phyloP scores from a whole-genome alignment of 148 eudicot genomes.

The Pouteria glomerata region DNA sequence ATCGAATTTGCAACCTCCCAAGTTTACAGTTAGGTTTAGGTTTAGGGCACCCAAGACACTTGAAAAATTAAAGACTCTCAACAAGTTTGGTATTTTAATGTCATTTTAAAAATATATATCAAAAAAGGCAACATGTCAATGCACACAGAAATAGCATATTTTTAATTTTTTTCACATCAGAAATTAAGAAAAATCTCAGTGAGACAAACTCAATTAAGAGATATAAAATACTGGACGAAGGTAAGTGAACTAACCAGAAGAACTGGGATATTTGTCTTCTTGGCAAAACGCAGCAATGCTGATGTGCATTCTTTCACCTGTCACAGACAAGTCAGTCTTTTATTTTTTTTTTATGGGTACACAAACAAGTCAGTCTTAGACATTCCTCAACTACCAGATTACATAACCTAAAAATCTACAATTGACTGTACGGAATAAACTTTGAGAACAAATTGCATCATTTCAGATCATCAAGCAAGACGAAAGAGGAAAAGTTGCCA shows the following conservation, averaged over 20 bases:
- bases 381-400: neutral
- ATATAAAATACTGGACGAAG: neutral
- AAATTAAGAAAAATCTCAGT: neutral
- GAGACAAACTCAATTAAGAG: neutral
- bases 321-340: too few species aligned
- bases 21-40: too few species aligned
- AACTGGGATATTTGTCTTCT: slow-evolving; percentile 79
- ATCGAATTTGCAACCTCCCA: too few species aligned
- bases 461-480: neutral
- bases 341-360: too few species aligned
- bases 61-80: neutral
- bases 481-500: neutral
- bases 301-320: slow-evolving; percentile 97
- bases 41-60: too few species aligned
- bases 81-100: neutral
- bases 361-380: slow-evolving; percentile 5
- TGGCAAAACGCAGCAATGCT: slow-evolving; percentile 88
- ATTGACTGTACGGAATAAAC: neutral
- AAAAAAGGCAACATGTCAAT: neutral
- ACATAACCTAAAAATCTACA: neutral
- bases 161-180: neutral
- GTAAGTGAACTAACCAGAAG: slow-evolving; percentile 53
- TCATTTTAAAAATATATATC: neutral
- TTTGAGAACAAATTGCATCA: neutral
- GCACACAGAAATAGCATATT: neutral